Base-by-base conservation (phyloP, 2,329 filamentous ascomycete species). In the Chaetothyriales sp. region DNA sequence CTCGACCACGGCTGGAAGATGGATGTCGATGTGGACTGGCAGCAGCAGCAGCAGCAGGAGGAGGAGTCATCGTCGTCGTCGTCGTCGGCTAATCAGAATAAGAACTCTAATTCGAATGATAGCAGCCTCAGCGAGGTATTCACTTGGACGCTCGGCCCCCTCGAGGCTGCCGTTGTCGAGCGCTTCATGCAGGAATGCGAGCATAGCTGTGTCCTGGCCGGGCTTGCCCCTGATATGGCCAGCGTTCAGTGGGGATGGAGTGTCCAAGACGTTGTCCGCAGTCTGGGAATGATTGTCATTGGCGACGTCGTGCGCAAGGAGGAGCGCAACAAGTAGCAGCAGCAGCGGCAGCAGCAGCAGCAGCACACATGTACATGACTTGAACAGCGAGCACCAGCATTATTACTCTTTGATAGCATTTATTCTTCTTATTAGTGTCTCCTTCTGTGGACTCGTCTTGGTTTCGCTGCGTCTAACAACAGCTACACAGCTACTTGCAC, bases 221-320 rank as follows among this genome's bases (percentile, higher is more conserved):
- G 5, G 44, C 44, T 46, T 49, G 42, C 18, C 44, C 25, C 12
- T 32, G 43, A 22, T n/a, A 50, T 51, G 51, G 19, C 42, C 39
- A 46, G 67, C 64, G 32, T 62, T 61, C 50, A 57, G 68, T 56
- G 68, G 65, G 55, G 44, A 48, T 73, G 70, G 70, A 66, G 61
- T 22, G 68, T 69, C 44, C 66, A 68, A 46, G 68, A 73, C 44
- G 57, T 73, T 51, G 64, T 69, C 52, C 63, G 63, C 56, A 62
- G 68, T 55, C 58, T 73, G 52, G 69, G 71, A 51, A 70, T 70
- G 52, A 64, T 73, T 50, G 70, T 71, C 25, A 67, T 72, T 59
- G 70, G 70, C 32, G 69, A 71, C 55, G 66, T 69, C 52, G 66
- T 71, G 47, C 62, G 70, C 58, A 63, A 63, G 49, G 68, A 71